Evolutionary conservation across 1,284 basidiomycete genomes (phyloP).

Genomic region (Ceratobasidium sp.): DNA sequence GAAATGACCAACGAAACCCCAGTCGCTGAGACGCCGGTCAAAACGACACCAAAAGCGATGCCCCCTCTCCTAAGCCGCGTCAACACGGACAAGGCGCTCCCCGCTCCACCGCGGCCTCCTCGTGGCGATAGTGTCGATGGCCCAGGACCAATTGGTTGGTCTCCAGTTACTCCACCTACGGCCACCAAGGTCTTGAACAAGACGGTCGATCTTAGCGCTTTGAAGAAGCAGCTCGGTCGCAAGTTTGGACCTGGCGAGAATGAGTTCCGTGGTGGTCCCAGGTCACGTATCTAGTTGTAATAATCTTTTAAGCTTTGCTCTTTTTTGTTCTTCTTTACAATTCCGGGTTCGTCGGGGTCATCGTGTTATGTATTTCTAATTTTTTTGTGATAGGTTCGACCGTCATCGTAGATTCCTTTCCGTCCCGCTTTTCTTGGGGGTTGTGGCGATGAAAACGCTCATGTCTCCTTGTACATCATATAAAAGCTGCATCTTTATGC

Average conservation of each 20-base stretch:
- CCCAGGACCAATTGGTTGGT: conserved; percentile 29
- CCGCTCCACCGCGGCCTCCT: conserved; percentile 37
- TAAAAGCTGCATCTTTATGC: neutral
- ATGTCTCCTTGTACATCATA: conserved; percentile 2
- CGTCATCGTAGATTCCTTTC: neutral
- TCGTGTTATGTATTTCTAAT: conserved; percentile 11
- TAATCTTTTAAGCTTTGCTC: neutral
- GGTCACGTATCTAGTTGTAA: conserved; percentile 21
- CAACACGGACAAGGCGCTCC: conserved; percentile 36
- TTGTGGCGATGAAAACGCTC: neutral
- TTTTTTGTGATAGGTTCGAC: neutral
- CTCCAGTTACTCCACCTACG: conserved; percentile 29
- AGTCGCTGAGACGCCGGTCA: conserved; percentile 9
- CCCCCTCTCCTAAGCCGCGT: conserved; percentile 23
- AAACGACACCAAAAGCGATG: conserved; percentile 29
- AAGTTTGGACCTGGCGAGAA: conserved; percentile 25
- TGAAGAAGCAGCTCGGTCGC: conserved; percentile 33
- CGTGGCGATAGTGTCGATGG: conserved; percentile 36
- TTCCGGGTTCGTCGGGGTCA: neutral
- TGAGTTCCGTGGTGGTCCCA: conserved; percentile 34
- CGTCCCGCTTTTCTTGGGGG: neutral
- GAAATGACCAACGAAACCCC: conserved; percentile 27
- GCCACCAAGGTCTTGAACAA: conserved; percentile 31
- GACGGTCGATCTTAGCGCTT: conserved; percentile 20
- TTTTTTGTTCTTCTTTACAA: neutral